Conservation (phyloP, 768 basidiomycete species). For the Hericium coralloides region DNA sequence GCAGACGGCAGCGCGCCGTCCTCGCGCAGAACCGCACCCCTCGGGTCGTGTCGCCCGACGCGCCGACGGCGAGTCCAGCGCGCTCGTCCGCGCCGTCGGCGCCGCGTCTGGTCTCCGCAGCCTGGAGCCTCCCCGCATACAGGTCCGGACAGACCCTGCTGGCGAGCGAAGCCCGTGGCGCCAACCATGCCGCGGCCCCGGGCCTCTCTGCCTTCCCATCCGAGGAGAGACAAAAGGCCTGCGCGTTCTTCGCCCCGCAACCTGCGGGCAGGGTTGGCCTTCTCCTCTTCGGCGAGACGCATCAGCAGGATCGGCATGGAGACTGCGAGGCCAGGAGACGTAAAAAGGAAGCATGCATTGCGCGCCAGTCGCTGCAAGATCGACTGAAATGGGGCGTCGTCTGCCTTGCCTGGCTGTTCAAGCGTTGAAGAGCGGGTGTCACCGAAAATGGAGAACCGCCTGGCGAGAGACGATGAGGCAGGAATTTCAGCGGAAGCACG, state of each 20-base stretch:
- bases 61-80: no score
- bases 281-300: slow-evolving; percentile 43
- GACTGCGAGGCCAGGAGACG: slow-evolving; percentile 42
- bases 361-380: slow-evolving; percentile 34
- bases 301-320: slow-evolving; percentile 39
- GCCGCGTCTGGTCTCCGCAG: no score
- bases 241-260: slow-evolving; percentile 50
- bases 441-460: slow-evolving; percentile 14
- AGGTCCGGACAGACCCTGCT: slow-evolving; percentile 49
- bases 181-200: slow-evolving; percentile 37
- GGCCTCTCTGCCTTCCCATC: slow-evolving; percentile 46
- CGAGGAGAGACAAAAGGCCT: slow-evolving; percentile 43
- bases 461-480: slow-evolving; percentile 4
- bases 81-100: no score
- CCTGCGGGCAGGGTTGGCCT: slow-evolving; percentile 25
- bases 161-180: slow-evolving; percentile 42
- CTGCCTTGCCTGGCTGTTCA: no score
- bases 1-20: no score
- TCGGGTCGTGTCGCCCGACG: no score
- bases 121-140: no score
- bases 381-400: slow-evolving; percentile 27
- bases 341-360: slow-evolving; percentile 35
- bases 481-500: slow-evolving; percentile 23
- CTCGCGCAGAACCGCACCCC: no score
- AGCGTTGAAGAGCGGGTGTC: neutral